A percentile compares a stretch with the other conserved stretches of the same genome.
phyloP scores from a whole-genome alignment of 495 filamentous ascomycete genomes.

The Parachaetomium inaequale region DNA sequence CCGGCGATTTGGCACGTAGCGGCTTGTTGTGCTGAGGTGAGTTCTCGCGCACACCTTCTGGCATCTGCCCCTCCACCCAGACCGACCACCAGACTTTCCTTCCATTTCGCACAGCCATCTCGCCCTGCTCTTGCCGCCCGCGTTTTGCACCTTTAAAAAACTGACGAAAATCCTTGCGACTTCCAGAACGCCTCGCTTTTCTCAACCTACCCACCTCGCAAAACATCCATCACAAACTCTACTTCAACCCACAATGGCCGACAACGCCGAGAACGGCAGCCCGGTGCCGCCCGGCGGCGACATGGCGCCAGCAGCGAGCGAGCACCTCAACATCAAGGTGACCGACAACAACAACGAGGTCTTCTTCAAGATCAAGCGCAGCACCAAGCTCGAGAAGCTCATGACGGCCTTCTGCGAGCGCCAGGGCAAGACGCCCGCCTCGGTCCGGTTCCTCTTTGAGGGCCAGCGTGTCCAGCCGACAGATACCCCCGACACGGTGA shows the following conservation, averaged over 20 bases:
- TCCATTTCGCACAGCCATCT: neutral
- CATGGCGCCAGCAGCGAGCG: slow-evolving; percentile 58
- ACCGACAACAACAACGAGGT: slow-evolving; percentile 99
- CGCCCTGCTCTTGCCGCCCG: neutral
- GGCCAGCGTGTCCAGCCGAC: slow-evolving; percentile 82
- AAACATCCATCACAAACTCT: neutral
- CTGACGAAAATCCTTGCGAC: neutral
- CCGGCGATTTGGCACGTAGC: neutral
- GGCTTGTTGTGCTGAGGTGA: neutral
- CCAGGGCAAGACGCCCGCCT: slow-evolving; percentile 79
- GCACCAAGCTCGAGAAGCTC: slow-evolving; percentile 91
- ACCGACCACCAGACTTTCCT: neutral
- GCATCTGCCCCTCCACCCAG: neutral
- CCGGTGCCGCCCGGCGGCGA: slow-evolving; percentile 50
- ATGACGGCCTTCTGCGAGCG: slow-evolving; percentile 99
- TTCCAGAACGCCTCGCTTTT: neutral
- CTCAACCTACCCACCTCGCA: neutral
- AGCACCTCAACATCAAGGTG: slow-evolving; percentile 99
- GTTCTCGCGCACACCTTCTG: neutral
- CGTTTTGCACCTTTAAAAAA: neutral
- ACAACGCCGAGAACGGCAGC: slow-evolving; percentile 52
- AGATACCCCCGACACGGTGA: slow-evolving; percentile 88
- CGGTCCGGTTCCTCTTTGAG: slow-evolving; percentile 94
- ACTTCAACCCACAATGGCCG: slow-evolving; percentile 43
- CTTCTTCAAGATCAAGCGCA: slow-evolving; percentile 99